Evolutionary conservation across 179 eudicot species (phyloP), one percentile per base, ranked within the genome.

Genomic region (Actinidia arguta): DNA sequence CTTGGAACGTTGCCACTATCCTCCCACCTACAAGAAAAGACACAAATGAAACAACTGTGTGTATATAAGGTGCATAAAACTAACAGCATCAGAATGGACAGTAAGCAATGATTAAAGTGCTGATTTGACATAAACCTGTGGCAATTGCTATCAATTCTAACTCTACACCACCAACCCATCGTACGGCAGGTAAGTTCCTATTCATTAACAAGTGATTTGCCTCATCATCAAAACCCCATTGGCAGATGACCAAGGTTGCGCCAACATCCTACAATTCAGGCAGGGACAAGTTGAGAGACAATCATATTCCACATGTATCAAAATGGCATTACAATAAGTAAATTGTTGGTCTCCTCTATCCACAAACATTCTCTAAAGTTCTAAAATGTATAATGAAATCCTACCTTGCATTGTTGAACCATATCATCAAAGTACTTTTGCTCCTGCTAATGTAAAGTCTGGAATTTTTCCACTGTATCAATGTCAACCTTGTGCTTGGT

Each of bases 401-500:
- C 75, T 84, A 95, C 99, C 99, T 96, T 96, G 92, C 99, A 96
- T 85, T 93, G 69, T 80, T 96, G 91, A 83, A 96, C 99, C 99
- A 96, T 95, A 56, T 95, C 98, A 86, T 96, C 99, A 78, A 95
- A 95, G 90, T 96, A 96, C 73, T 95, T 88, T 82, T 92, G 93
- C 89, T 96, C 99, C 85, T 96, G 99, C 71, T 89, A 85, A 14
- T 97, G 94, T 82, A 96, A 83, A 54, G 93, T 95, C 87, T 95
- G 98, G 80, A 96, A 96, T 82, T 96, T 96, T 80, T 96, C 99
- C 54, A 95, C 99, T 1, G 96, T 90, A 79, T 96, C 98, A 85
- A 95, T 96, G 78, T 96, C 99, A 90, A 96, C 98, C 98, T 96
- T 96, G 95, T 93, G 99, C 88, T 96, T 96, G 78, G 99, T 96